These are phyloP conservation scores for Cichorium intybus DNA, from an alignment of 140 eudicot species.

Conservation along the genomic window DNA sequence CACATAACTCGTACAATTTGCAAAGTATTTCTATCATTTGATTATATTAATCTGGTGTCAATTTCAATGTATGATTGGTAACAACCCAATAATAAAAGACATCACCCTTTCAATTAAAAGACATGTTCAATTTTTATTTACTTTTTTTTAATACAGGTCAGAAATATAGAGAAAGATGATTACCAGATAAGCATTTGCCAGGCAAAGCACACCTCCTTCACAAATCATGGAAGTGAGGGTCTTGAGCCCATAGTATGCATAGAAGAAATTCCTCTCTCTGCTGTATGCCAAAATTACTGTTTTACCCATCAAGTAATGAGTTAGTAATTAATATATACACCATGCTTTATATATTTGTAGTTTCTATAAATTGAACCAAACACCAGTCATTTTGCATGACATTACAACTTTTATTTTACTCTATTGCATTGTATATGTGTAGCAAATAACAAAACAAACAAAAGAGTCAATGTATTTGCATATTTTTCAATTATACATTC, in stretches of 20 bases:
- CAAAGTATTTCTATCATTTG: too few species aligned
- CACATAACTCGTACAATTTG: too few species aligned
- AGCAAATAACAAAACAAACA: neutral
- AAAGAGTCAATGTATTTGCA: neutral
- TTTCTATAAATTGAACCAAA: neutral
- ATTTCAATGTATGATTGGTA: too few species aligned
- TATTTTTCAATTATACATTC: too few species aligned
- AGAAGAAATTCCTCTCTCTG: constrained; percentile 53
- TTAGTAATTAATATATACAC: constrained; percentile 7
- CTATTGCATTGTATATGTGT: too few species aligned
- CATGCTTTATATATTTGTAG: neutral
- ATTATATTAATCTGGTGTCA: too few species aligned
- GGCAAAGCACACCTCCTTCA: constrained; percentile 81
- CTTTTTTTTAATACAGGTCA: too few species aligned
- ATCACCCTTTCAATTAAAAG: too few species aligned
- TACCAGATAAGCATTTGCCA: constrained; percentile 87
- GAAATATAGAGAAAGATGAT: neutral
- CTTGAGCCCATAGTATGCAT: constrained; percentile 57
- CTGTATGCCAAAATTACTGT: constrained; percentile 66
- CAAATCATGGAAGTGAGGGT: constrained; percentile 68
- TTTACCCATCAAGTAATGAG: constrained; percentile 18
- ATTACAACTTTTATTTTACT: neutral
- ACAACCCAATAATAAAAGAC: too few species aligned
- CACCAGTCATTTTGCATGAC: neutral
- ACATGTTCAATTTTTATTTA: too few species aligned